A percentile compares a stretch with the other conserved stretches of the same genome.
Evolutionary conservation across 805 yeast species (phyloP).

Genomic region (Schizosaccharomyces osmophilus): DNA sequence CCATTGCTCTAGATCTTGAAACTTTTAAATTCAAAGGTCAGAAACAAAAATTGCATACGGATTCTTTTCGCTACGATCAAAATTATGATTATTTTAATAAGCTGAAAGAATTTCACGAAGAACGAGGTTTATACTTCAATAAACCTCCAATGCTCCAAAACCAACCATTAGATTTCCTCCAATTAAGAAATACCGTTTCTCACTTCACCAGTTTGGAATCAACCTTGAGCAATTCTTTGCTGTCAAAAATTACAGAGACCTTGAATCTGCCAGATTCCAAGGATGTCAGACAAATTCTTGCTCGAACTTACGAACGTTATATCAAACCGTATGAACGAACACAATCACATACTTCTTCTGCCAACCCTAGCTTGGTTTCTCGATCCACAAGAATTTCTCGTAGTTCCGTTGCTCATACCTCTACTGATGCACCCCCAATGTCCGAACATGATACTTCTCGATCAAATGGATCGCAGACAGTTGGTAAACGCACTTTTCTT

Average conservation of each 20-base stretch:
- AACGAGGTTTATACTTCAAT: background rate
- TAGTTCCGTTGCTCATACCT: background rate
- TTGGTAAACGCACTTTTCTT: background rate
- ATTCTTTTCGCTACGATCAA: background rate
- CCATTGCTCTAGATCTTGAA: conserved; percentile 14
- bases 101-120: background rate
- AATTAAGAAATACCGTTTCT: background rate
- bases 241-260: background rate
- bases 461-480: no score
- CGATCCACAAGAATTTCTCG: background rate
- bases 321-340: background rate
- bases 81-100: background rate
- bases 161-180: background rate
- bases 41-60: conserved; percentile 9
- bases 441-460: background rate
- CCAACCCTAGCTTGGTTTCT: background rate
- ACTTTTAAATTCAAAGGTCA: conserved; percentile 14
- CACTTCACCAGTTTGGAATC: background rate
- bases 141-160: background rate
- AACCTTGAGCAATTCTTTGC: background rate
- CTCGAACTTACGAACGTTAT: background rate
- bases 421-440: background rate
- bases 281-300: background rate
- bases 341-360: no score
- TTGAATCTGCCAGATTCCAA: background rate